Evolutionary conservation across 1,284 basidiomycete species (phyloP).

Genomic region (Tilletia walkeri): DNA sequence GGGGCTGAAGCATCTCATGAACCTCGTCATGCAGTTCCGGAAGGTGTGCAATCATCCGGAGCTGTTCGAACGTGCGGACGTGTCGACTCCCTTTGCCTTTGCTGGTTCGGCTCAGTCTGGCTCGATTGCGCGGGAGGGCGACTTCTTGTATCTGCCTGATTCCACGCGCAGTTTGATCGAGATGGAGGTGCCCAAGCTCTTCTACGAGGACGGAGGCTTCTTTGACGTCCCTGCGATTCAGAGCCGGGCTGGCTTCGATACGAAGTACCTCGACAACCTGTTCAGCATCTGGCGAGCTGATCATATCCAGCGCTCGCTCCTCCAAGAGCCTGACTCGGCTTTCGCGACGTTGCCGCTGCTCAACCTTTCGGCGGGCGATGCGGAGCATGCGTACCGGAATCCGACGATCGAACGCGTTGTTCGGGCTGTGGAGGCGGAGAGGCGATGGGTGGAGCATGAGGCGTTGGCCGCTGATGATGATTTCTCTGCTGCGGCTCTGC

Average conservation of each 20-base stretch:
- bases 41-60: slow-evolving; percentile 99
- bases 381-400: slow-evolving; percentile 63
- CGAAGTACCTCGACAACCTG: slow-evolving; percentile 67
- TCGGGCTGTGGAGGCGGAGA: slow-evolving; percentile 59
- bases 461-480: slow-evolving; percentile 61
- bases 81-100: slow-evolving; percentile 87
- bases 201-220: slow-evolving; percentile 78
- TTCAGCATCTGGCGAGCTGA: slow-evolving; percentile 89
- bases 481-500: slow-evolving; percentile 61
- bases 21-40: slow-evolving; percentile 99
- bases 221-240: slow-evolving; percentile 68
- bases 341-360: slow-evolving; percentile 79
- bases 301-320: slow-evolving; percentile 72
- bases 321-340: slow-evolving; percentile 60
- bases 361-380: slow-evolving; percentile 66
- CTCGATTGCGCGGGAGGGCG: slow-evolving; percentile 78
- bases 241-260: slow-evolving; percentile 64
- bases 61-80: slow-evolving; percentile 95
- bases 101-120: slow-evolving; percentile 78
- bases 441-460: slow-evolving; percentile 34
- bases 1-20: slow-evolving; percentile 91
- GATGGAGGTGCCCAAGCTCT: slow-evolving; percentile 70
- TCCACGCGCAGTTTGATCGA: slow-evolving; percentile 82
- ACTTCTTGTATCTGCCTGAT: slow-evolving; percentile 76
- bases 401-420: slow-evolving; percentile 62